Evolutionary conservation across 1,284 basidiomycete genomes (phyloP).

Genomic region (Ustilago hordei): DNA sequence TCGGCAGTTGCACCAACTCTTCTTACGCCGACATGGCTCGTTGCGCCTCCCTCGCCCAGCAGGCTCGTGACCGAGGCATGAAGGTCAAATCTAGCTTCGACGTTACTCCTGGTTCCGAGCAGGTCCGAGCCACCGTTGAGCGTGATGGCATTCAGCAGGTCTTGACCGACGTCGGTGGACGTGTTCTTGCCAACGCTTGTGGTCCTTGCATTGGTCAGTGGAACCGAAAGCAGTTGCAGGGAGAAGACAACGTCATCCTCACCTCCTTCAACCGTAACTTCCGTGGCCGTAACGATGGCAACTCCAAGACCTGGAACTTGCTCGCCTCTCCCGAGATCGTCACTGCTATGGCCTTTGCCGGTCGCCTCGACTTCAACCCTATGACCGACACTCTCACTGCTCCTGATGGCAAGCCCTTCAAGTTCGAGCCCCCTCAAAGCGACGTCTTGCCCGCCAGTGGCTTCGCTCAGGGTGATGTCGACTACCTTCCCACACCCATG

Average conservation of each 20-base stretch:
- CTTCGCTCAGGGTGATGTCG: constrained; percentile 81
- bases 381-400: constrained; percentile 83
- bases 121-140: constrained; percentile 97
- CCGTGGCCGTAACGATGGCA: constrained; percentile 97
- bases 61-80: constrained; percentile 86
- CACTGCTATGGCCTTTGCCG: constrained; percentile 91
- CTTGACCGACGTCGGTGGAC: constrained; percentile 86
- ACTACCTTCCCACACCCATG: constrained; percentile 82
- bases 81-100: constrained; percentile 90
- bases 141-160: constrained; percentile 86
- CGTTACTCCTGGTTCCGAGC: constrained; percentile 96
- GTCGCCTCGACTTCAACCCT: constrained; percentile 94
- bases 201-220: constrained; percentile 99
- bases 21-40: constrained; percentile 76
- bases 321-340: constrained; percentile 96
- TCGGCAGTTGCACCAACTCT: constrained; percentile 94
- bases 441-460: constrained; percentile 86
- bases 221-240: constrained; percentile 91
- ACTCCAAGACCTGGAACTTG: constrained; percentile 96
- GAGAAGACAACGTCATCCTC: constrained; percentile 94
- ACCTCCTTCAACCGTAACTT: constrained; percentile 99
- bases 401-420: constrained; percentile 81
- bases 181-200: constrained; percentile 96
- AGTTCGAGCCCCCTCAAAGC: constrained; percentile 85
- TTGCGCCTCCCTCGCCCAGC: constrained; percentile 89